These are phyloP conservation scores for Erodium texanum DNA, from an alignment of 441 rosid species.

Conservation along the genomic window DNA sequence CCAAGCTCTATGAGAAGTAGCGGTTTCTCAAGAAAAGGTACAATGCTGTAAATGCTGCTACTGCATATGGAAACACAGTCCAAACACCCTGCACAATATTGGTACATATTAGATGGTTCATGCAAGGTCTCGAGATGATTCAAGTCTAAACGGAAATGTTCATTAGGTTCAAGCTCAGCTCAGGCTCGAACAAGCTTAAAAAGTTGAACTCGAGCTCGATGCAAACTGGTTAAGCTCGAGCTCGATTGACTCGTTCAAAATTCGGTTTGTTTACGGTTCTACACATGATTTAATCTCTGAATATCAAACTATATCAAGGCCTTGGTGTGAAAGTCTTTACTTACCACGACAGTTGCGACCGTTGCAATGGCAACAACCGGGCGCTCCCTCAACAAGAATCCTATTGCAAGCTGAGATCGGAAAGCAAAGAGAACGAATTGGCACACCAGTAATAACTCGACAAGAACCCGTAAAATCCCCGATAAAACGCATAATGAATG, in stretches of 20 bases:
- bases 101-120: conserved; percentile 13
- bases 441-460: conserved; percentile 14
- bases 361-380: conserved; percentile 71
- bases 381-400: conserved; percentile 61
- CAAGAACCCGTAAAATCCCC: not conserved
- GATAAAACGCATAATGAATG: too few species aligned
- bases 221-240: too few species aligned
- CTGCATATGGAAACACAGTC: conserved; percentile 61
- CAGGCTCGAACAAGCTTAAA: too few species aligned
- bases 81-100: conserved; percentile 53
- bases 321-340: conserved; percentile 1
- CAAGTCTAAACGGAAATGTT: too few species aligned
- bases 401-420: conserved; percentile 49
- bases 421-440: conserved; percentile 10
- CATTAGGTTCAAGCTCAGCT: too few species aligned
- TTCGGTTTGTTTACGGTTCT: too few species aligned
- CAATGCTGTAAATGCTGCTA: conserved; percentile 63
- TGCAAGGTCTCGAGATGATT: too few species aligned
- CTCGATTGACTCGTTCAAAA: too few species aligned
- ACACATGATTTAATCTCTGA: too few species aligned
- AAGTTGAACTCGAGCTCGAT: too few species aligned
- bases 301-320: not conserved
- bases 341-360: conserved; percentile 75
- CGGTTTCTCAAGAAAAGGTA: conserved; percentile 36
- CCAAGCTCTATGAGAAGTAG: conserved; percentile 21